phyloP scores from a whole-genome alignment of 139 green algal genomes.

The Picochlorum sp. region DNA sequence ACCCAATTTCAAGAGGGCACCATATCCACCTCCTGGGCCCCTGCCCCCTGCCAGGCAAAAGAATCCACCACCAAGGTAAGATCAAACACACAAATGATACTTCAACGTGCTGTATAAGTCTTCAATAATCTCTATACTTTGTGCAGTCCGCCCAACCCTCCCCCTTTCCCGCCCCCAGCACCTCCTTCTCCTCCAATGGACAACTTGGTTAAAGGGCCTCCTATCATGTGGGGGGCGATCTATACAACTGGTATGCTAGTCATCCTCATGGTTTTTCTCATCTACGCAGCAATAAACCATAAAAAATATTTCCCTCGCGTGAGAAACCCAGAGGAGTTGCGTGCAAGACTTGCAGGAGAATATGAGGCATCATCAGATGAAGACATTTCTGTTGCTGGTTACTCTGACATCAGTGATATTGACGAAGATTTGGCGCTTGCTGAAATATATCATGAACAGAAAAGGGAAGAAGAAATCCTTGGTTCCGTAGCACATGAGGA shows the following conservation, averaged over 20 bases:
- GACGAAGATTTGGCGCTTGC: neutral
- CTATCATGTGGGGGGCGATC: slow-evolving; percentile 18
- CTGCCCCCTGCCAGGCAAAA: slow-evolving; percentile 8
- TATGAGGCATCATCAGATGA: slow-evolving; percentile 11
- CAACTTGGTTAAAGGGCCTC: slow-evolving; percentile 4
- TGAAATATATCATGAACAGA: neutral
- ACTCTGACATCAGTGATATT: slow-evolving; percentile 1
- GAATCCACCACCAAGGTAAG: slow-evolving; percentile 12
- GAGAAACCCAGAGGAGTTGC: slow-evolving; percentile 15
- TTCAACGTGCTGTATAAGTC: neutral
- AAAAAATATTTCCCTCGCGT: slow-evolving; percentile 13
- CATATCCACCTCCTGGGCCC: slow-evolving; percentile 21
- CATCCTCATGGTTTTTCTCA: slow-evolving; percentile 5
- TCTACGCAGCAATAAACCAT: slow-evolving; percentile 18
- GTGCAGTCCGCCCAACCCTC: slow-evolving; percentile 16
- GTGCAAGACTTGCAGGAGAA: slow-evolving; percentile 12
- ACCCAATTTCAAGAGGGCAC: slow-evolving; percentile 12
- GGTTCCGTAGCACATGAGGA: no score
- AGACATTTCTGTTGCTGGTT: neutral
- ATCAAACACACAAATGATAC: neutral
- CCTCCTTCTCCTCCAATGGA: slow-evolving; percentile 21
- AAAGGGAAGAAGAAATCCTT: no score
- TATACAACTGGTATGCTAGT: slow-evolving; percentile 6
- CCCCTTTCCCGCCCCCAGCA: slow-evolving; percentile 17
- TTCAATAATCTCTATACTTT: neutral